Base-by-base conservation (phyloP, 139 green algal genomes). In the Asterochloris sp. region DNA sequence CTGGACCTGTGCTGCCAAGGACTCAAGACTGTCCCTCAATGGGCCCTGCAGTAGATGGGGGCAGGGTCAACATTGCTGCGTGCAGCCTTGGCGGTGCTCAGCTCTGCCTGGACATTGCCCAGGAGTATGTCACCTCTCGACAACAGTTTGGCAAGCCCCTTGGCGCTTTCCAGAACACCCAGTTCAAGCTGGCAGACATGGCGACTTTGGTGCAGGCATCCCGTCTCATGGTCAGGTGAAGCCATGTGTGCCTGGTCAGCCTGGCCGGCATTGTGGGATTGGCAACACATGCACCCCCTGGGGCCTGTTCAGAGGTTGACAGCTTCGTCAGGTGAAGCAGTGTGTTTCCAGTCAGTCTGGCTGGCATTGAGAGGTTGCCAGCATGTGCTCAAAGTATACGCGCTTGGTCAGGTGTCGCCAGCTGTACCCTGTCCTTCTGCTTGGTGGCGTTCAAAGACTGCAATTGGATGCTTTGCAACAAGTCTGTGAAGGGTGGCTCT, bases 131-230 rank as follows among this genome's bases (percentile, higher is more conserved):
- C 11, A 27, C 71, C 15, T 60, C 75, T 28, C 83, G 92, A n/a
- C 73, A 83, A 38, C 92, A 96, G 85, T 96, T 96, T 83, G 90
- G 91, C 13, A 81, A 86, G 76, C 54, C 85, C 28, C 85, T 96
- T 24, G 73, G 63, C 38, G 62, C 73, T 0, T 94, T 94, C 74
- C 93, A 96, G 78, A 86, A 89, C 79, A 96, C 83, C 13, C 87
- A 95, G 86, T 97, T 97, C 81, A 90, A 86, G 71, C 75, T 97
- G 14, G 93, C 94, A 0, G 94, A 97, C 84, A 96, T 96, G 92
- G 93, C 92, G 15, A 96, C 94, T 6, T 38, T 27, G 0, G 28
- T 97, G 24, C 90, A 94, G 69, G 90, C 91, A 11, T 91, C 88
- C 0, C 82, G 93, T 4, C 85, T 95, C 0, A 86, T 96, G 85